Evolutionary conservation across 768 basidiomycete species (phyloP), one percentile per base, ranked within the genome.

Genomic region (Serendipita vermifera): DNA sequence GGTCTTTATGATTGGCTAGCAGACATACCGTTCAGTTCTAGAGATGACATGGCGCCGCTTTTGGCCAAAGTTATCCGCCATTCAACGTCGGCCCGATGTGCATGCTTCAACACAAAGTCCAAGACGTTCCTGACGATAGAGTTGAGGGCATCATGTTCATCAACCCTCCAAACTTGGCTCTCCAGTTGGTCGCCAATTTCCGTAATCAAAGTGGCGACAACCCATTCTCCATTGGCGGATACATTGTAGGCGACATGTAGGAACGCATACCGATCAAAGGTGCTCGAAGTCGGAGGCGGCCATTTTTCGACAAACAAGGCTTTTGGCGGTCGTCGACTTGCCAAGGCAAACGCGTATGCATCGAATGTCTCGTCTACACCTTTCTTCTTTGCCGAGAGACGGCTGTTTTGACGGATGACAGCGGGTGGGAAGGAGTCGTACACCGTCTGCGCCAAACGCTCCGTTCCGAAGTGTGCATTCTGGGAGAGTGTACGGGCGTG

Each of bases 21-120:
- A n/a, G n/a, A 51, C 46, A n/a, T 7, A 51, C 46, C 46, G 32
- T 51, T 31, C 7, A 51, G 24, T 31, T 51, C 46, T 29, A 31
- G 9, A 11, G 20, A 15, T 15, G 22, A 5, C 29, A 51, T 27
- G 7, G 29, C 22, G 11, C 27, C 46, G 7, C 9, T 29, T n/a
- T 51, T 51, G 9, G 22, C 29, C 7, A 51, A 9, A 9, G 46
- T 51, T 31, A 51, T 31, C 9, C 46, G 17, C 46, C 46, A 51
- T 9, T 51, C 46, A 20, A 51, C 7, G 29, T 51, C 46, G 9
- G 46, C 46, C 24, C 27, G 20, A n/a, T 51, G 26, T 7, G 24
- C 46, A 22, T n/a, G n/a, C 7, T 31, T 51, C 5, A 51, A 9
- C 17, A n/a, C 17, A 20, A 51, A 51, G 9, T 51, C 46, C 24